Evolutionary conservation across 805 yeast genomes (phyloP).

Genomic region (Saccharomycopsis malanga): DNA sequence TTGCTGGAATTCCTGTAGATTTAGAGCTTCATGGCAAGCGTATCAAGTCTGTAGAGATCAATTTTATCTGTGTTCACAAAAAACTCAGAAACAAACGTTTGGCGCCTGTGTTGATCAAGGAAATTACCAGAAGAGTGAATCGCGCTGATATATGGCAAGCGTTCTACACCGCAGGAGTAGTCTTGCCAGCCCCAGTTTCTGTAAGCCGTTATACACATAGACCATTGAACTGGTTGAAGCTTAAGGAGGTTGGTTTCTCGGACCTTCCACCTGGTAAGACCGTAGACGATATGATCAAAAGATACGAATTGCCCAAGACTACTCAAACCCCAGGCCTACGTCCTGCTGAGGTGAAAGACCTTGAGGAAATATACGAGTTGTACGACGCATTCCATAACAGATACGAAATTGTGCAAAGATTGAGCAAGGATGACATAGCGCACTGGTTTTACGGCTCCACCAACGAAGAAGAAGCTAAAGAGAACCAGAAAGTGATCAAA

Average conservation of each 20-base stretch:
- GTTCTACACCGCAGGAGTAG: constrained; percentile 84
- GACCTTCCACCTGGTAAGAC: constrained; percentile 69
- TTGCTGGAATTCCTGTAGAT: constrained; percentile 79
- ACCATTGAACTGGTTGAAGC: constrained; percentile 85
- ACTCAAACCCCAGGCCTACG: constrained; percentile 46
- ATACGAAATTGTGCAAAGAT: constrained; percentile 67
- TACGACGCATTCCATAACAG: constrained; percentile 56
- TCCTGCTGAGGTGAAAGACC: constrained; percentile 48
- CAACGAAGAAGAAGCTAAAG: constrained; percentile 30
- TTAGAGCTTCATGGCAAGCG: constrained; percentile 51
- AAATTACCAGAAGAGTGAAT: constrained; percentile 89
- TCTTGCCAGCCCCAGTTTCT: constrained; percentile 87
- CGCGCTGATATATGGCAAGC: constrained; percentile 89
- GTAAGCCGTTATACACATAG: constrained; percentile 89
- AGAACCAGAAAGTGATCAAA: constrained; percentile 46
- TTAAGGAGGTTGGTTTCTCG: constrained; percentile 85
- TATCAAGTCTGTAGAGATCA: constrained; percentile 75
- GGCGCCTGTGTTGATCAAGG: constrained; percentile 90
- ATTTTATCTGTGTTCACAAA: constrained; percentile 91
- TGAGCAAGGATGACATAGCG: constrained; percentile 54
- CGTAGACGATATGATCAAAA: constrained; percentile 56
- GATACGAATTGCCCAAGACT: constrained; percentile 47
- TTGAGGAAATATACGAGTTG: constrained; percentile 54
- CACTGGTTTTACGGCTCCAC: constrained; percentile 76
- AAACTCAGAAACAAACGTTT: constrained; percentile 87